A percentile compares a stretch with the other conserved stretches of the same genome.
These are phyloP conservation scores for Closterium sp. DNA, from an alignment of 139 green algal genomes.

Conservation along the genomic window DNA sequence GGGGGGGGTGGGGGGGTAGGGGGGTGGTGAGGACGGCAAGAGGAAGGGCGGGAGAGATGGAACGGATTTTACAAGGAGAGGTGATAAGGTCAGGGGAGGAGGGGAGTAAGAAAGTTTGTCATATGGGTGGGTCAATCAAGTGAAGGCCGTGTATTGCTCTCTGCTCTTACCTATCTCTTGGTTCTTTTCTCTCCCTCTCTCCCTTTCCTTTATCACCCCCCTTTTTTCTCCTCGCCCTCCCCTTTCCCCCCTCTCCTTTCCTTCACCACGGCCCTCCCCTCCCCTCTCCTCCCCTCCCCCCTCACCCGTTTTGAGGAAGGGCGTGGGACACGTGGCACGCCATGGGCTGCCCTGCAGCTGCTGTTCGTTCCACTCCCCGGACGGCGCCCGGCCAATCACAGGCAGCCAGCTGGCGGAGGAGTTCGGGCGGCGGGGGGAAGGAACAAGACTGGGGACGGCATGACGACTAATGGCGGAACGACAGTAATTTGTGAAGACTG, in stretches of 20 bases:
- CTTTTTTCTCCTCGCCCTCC: no score
- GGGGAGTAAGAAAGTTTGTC: no score
- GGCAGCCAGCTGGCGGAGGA: not conserved
- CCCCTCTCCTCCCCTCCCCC: no score
- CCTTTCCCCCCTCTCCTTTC: not conserved
- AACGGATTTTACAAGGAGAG: no score
- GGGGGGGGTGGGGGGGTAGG: no score
- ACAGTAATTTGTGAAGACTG: not conserved
- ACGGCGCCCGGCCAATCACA: not conserved
- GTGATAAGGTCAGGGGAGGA: no score
- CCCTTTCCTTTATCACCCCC: no score
- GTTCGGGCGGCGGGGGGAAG: not conserved
- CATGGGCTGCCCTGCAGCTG: not conserved
- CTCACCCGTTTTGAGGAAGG: not conserved
- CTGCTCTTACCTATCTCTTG: not conserved
- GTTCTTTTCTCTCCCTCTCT: no score
- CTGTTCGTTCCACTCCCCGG: not conserved
- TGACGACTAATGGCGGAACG: not conserved
- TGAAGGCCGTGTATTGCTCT: not conserved
- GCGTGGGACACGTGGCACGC: not conserved
- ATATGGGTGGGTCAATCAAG: no score
- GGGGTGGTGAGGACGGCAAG: no score
- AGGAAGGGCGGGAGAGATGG: no score
- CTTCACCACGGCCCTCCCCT: no score
- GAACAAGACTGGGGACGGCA: not conserved